Conservation (phyloP, 495 filamentous ascomycete species). For the Aspergillus sclerotiicarbonarius region DNA sequence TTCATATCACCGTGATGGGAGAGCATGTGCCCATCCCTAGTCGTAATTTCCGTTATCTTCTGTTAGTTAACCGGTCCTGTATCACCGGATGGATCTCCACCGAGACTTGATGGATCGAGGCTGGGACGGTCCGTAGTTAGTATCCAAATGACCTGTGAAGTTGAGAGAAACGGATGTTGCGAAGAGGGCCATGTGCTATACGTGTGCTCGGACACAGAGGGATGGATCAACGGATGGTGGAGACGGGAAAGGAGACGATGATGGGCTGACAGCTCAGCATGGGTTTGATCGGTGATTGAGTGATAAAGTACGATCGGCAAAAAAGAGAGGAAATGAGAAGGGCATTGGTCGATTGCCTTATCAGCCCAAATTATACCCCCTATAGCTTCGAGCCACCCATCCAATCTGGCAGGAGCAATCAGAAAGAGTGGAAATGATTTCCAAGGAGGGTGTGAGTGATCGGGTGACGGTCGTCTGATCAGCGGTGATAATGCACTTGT, state of each 20-base stretch:
- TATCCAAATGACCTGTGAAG: neutral
- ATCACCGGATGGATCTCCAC: neutral
- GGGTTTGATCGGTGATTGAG: neutral
- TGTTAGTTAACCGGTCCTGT: no score
- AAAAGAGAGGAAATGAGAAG: neutral
- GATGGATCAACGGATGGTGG: neutral
- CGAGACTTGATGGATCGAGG: neutral
- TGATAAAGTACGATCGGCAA: constrained; percentile 2
- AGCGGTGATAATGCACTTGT: neutral
- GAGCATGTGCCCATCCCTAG: neutral
- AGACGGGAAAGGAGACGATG: neutral
- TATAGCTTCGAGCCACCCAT: neutral
- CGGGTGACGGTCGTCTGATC: constrained; percentile 3
- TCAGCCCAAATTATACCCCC: neutral
- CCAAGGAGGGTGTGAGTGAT: neutral
- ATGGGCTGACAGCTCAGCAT: neutral
- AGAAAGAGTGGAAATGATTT: neutral
- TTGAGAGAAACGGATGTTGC: neutral
- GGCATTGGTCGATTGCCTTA: neutral
- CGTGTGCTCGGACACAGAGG: neutral
- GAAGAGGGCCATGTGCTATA: neutral
- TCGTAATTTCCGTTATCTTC: no score
- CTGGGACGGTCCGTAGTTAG: neutral
- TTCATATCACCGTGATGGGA: neutral
- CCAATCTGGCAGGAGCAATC: neutral